These are phyloP conservation scores for Malus hybrid DNA, from an alignment of 331 rosid genomes.

Conservation along the genomic window DNA sequence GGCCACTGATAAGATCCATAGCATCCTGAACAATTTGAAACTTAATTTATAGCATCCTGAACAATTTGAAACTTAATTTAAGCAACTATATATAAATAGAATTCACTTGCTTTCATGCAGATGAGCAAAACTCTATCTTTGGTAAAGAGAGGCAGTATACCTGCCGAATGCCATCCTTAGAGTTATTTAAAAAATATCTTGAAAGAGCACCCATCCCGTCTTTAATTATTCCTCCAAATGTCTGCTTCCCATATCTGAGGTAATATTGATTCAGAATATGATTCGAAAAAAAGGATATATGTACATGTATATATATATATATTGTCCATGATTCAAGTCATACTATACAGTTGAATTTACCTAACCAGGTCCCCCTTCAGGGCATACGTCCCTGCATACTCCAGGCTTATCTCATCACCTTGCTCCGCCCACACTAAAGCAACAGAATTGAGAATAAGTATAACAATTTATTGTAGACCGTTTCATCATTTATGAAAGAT, in stretches of 20 bases:
- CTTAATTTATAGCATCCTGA: slow-evolving; percentile 56
- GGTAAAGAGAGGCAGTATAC: slow-evolving; percentile 25
- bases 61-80: slow-evolving; percentile 13
- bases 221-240: slow-evolving; percentile 70
- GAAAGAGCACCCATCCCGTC: slow-evolving; percentile 87
- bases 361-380: too few relatives aligned
- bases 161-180: slow-evolving; percentile 93
- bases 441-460: too few relatives aligned
- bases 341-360: too few relatives aligned
- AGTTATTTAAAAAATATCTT: slow-evolving; percentile 85
- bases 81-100: not conserved
- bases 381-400: too few relatives aligned
- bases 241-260: slow-evolving; percentile 25
- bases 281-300: not conserved
- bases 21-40: slow-evolving; percentile 65
- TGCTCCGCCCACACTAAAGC: slow-evolving; percentile 49
- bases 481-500: too few relatives aligned
- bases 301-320: not conserved
- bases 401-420: slow-evolving; percentile 77
- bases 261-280: too few relatives aligned
- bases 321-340: not conserved
- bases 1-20: slow-evolving; percentile 79
- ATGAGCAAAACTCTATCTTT: not conserved
- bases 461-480: too few relatives aligned
- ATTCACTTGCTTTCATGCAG: not conserved